These are phyloP conservation scores for Thielaviopsis musarum DNA, from an alignment of 2,329 filamentous ascomycete species.

Conservation along the genomic window DNA sequence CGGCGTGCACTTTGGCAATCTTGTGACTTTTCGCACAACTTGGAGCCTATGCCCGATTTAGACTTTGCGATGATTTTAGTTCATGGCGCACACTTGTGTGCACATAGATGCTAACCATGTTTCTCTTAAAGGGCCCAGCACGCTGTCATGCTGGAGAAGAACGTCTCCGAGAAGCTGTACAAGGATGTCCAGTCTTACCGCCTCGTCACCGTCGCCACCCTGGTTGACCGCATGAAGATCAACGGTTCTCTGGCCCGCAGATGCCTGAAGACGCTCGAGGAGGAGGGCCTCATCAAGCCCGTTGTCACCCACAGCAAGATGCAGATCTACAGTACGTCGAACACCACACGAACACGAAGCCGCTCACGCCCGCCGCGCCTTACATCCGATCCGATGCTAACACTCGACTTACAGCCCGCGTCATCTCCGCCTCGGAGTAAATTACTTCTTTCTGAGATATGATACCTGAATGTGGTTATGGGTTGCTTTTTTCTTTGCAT, in stretches of 20 bases:
- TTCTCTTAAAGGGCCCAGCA: conserved; percentile 59
- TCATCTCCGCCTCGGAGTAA: conserved; percentile 12
- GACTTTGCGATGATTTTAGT: not conserved
- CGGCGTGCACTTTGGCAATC: not conserved
- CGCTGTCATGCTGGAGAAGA: conserved; percentile 97
- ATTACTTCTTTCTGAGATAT: conserved; percentile 5
- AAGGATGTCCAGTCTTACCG: conserved; percentile 99
- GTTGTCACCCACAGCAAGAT: conserved; percentile 92
- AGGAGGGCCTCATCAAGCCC: conserved; percentile 97
- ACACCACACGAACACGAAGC: not conserved
- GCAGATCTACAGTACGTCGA: conserved; percentile 81
- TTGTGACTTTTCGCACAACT: not conserved
- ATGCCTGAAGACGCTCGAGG: conserved; percentile 85
- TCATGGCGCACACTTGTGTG: not conserved
- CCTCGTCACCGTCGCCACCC: conserved; percentile 93
- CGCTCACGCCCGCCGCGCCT: too few species aligned
- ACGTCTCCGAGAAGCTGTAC: conserved; percentile 93
- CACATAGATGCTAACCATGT: conserved; percentile 3
- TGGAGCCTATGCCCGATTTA: not conserved
- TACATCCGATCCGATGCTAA: conserved; percentile 1
- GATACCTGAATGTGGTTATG: conserved; percentile 11
- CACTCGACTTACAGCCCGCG: conserved; percentile 6
- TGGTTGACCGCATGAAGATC: conserved; percentile 99
- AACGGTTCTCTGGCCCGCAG: conserved; percentile 90
- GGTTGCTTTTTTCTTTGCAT: conserved; percentile 12